Base-by-base conservation (phyloP, 345 rosid genomes). In the Linum usitatissimum region DNA sequence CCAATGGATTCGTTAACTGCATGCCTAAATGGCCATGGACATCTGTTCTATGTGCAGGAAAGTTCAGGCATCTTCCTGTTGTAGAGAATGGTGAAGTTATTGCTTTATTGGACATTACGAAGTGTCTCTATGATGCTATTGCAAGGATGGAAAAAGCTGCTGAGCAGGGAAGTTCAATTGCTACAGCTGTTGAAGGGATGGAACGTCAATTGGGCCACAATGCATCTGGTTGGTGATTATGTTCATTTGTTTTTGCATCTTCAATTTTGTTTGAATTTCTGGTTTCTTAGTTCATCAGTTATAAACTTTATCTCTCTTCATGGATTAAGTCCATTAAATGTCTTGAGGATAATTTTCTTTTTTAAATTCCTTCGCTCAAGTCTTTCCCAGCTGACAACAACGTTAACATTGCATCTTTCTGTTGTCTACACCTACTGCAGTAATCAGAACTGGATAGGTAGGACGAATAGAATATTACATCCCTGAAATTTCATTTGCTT, bases 1-100 rank as follows among this genome's bases (percentile, higher is more conserved):
- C 6, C 38, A 34, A 34, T 34, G 38, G 6, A 4, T 34, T 34
- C 38, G 8, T 34, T 34, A 34, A 34, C 38, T 7, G 38, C 38
- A 45, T 9, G 51, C 15, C 14, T 45, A 45, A 45, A 10, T 45
- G 15, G 51, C 3, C 51, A 45, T 15, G 14, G 10, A 15, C 14
- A 10, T 45, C 51, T 45, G 51, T 45, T 15, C 17, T 45, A 12
- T 7, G 51, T 53, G 69, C 78, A 87, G 95, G 99, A 39, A 94
- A 90, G 70, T 90, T 94, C 63, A 86, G 96, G 75, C 97, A 94
- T 45, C 93, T 94, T 60, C 99, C 99, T 55, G 99, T 94, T 63
- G 99, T 94, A 23, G 99, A 94, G 81, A 90, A 86, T 49, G 99
- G 97, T 53, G 97, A 94, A 80, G 99, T 94, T 58, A 88, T 90